Conservation (phyloP, 1,139 yeast genomes). For the Taphrina deformans region DNA sequence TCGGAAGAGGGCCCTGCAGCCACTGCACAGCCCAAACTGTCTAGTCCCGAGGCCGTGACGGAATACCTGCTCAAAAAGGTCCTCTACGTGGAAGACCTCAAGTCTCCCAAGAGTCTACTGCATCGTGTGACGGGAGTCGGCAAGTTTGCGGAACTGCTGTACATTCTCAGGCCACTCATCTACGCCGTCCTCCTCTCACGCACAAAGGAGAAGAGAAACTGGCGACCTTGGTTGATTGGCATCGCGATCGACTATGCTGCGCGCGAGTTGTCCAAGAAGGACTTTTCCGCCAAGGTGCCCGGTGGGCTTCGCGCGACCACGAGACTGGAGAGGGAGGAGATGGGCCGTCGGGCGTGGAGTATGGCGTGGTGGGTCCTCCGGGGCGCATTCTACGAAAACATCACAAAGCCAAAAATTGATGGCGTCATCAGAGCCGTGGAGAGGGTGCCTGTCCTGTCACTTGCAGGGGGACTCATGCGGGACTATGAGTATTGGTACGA, state of each 20-base stretch:
- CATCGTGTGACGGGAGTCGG: conserved; percentile 42
- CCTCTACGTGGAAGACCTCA: conserved; percentile 46
- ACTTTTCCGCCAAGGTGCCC: conserved; percentile 35
- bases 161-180: conserved; percentile 47
- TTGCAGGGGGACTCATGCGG: conserved; percentile 45
- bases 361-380: conserved; percentile 50
- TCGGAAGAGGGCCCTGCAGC: background rate
- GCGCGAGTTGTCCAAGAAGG: conserved; percentile 41
- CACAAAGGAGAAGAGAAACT: conserved; percentile 37
- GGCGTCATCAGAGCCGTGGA: background rate
- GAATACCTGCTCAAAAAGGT: conserved; percentile 43
- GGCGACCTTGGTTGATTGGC: conserved; percentile 51
- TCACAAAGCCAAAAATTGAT: conserved; percentile 40
- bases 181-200: conserved; percentile 45
- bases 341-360: conserved; percentile 43
- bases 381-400: conserved; percentile 47
- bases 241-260: conserved; percentile 46
- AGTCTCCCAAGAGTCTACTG: conserved; percentile 44
- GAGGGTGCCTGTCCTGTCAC: conserved; percentile 40
- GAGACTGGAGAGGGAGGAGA: conserved; percentile 46
- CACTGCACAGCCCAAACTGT: conserved; percentile 43
- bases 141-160: conserved; percentile 45
- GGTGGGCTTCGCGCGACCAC: conserved; percentile 44
- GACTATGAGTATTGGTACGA: conserved; percentile 49
- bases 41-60: conserved; percentile 42